Evolutionary conservation across 2,329 filamentous ascomycete species (phyloP).

Genomic region (Septoria linicola): DNA sequence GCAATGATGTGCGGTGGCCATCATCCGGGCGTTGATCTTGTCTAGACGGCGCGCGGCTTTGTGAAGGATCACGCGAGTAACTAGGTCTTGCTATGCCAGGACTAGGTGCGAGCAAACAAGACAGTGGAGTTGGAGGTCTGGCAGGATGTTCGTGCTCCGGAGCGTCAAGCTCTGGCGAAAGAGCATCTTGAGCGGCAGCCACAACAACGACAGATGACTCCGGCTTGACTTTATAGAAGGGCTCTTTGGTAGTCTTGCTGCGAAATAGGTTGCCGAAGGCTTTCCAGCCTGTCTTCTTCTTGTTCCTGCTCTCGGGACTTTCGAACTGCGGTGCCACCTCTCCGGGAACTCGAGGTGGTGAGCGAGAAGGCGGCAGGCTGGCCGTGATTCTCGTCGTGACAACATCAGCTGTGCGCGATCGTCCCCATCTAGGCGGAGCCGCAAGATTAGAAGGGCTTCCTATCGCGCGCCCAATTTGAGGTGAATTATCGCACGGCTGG

Average conservation of each 20-base stretch:
- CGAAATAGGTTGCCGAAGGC: constrained; percentile 31
- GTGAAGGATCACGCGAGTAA: neutral
- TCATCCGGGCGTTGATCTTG: constrained; percentile 6
- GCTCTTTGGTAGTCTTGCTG: constrained; percentile 14
- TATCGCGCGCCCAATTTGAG: constrained; percentile 26
- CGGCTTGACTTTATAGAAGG: constrained; percentile 10
- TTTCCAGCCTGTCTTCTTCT: constrained; percentile 35
- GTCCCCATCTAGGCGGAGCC: constrained; percentile 26
- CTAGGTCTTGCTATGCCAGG: constrained; percentile 2
- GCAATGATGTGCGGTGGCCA: constrained; percentile 3
- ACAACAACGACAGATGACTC: neutral
- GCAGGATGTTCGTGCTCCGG: constrained; percentile 1
- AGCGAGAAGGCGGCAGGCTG: constrained; percentile 6
- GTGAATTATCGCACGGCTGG: constrained; percentile 15
- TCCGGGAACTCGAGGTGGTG: constrained; percentile 8
- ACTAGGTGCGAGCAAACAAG: constrained; percentile 20
- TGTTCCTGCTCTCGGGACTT: constrained; percentile 16
- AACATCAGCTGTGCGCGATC: constrained; percentile 27
- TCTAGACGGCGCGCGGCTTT: constrained; percentile 5
- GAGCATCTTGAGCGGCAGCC: neutral
- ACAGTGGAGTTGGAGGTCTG: constrained; percentile 8
- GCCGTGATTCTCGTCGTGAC: constrained; percentile 17
- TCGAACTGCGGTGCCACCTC: neutral
- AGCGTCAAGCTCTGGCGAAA: neutral
- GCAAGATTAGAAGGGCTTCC: constrained; percentile 25